phyloP scores from a whole-genome alignment of 257 asterid species.

The Nicotiana tomentosiformis region DNA sequence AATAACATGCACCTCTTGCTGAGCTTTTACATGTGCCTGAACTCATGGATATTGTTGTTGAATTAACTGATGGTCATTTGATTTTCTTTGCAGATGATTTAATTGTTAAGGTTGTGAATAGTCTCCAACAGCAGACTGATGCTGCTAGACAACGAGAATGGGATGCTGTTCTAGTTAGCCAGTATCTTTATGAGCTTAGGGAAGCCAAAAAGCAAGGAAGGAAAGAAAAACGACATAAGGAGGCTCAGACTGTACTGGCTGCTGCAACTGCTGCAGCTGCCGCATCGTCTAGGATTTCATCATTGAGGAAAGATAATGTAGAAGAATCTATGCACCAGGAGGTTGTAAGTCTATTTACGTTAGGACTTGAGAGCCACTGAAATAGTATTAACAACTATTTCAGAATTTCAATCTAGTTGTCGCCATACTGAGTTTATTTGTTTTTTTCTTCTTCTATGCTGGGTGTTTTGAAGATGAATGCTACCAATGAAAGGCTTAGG shows the following conservation, averaged over 20 bases:
- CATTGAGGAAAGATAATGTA: conserved; percentile 70
- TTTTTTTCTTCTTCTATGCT: conserved; percentile 13
- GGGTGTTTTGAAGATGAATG: conserved; percentile 44
- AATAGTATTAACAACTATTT: not conserved
- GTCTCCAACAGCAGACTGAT: conserved; percentile 71
- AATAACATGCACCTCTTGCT: not conserved
- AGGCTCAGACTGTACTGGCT: conserved; percentile 93
- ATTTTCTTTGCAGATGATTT: conserved; percentile 57
- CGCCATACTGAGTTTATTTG: conserved; percentile 1
- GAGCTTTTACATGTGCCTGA: not conserved
- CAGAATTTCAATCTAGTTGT: not conserved
- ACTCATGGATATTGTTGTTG: conserved; percentile 12
- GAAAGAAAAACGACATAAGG: conserved; percentile 88
- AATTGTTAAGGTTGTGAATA: conserved; percentile 55
- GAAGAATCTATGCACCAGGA: conserved; percentile 63
- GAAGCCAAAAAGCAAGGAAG: conserved; percentile 94
- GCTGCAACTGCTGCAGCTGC: conserved; percentile 99
- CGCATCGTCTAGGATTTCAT: conserved; percentile 77
- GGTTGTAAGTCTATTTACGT: conserved; percentile 32
- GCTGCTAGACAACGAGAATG: conserved; percentile 60
- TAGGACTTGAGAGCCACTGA: not conserved
- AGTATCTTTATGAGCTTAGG: conserved; percentile 67
- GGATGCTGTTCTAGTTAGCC: conserved; percentile 78
- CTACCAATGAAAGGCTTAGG: conserved; percentile 41
- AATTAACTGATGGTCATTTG: not conserved